Evolutionary conservation across 495 filamentous ascomycete genomes (phyloP).

Genomic region (Aspergillus campestris): DNA sequence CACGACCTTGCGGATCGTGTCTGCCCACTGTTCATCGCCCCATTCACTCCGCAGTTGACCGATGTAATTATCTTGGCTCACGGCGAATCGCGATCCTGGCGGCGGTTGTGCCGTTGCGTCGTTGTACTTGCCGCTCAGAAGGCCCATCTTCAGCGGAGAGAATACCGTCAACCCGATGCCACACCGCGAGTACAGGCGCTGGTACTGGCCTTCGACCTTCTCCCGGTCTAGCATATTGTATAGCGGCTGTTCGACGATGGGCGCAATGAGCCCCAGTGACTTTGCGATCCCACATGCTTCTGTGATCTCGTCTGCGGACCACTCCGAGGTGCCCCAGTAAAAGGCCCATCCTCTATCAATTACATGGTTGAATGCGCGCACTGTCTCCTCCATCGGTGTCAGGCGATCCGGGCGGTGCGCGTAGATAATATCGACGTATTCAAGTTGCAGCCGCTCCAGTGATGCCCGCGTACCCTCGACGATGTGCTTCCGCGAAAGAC

Average conservation of each 20-base stretch:
- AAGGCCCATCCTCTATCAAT: constrained; percentile 72
- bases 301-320: constrained; percentile 73
- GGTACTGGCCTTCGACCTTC: constrained; percentile 70
- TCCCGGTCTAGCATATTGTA: constrained; percentile 70
- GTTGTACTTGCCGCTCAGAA: constrained; percentile 80
- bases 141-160: constrained; percentile 61
- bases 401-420: constrained; percentile 76
- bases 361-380: constrained; percentile 74
- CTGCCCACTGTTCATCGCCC: constrained; percentile 16
- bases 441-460: constrained; percentile 60
- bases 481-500: constrained; percentile 76
- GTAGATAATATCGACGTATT: constrained; percentile 70
- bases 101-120: constrained; percentile 33
- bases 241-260: constrained; percentile 75
- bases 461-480: constrained; percentile 60
- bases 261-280: constrained; percentile 66
- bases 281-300: constrained; percentile 69
- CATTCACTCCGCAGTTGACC: constrained; percentile 21
- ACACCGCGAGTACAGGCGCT: constrained; percentile 52
- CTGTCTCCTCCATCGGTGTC: constrained; percentile 82
- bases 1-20: constrained; percentile 16
- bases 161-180: constrained; percentile 68
- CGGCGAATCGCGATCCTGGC: constrained; percentile 29
- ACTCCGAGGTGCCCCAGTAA: constrained; percentile 90
- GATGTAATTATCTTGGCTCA: constrained; percentile 31